Evolutionary conservation across 805 yeast species (phyloP).

Genomic region (Limtongia smithiae): DNA sequence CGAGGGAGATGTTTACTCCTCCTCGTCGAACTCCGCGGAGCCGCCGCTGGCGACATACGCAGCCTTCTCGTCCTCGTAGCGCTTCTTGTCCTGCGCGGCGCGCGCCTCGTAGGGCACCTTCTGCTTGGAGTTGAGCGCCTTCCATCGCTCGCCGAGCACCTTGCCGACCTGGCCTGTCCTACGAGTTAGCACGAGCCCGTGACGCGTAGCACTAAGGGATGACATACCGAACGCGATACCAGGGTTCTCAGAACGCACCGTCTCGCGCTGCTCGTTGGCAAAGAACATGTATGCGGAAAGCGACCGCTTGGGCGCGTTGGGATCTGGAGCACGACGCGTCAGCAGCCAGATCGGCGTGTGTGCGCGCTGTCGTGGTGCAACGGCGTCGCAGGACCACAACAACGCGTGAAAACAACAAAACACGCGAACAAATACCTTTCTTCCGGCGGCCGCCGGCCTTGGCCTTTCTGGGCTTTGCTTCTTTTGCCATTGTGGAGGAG

Average conservation of each 20-base stretch:
- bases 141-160: constrained; percentile 94
- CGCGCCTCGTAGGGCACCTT: constrained; percentile 86
- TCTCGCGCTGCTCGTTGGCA: constrained; percentile 96
- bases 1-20: constrained; percentile 27
- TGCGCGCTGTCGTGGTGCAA: too few relatives aligned
- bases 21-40: constrained; percentile 36
- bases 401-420: not conserved
- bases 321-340: constrained; percentile 50
- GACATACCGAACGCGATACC: constrained; percentile 77
- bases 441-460: constrained; percentile 30
- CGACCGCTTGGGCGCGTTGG: constrained; percentile 99
- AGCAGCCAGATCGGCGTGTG: too few relatives aligned
- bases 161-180: constrained; percentile 79
- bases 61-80: constrained; percentile 95
- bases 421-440: constrained; percentile 25
- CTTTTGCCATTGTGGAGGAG: constrained; percentile 27
- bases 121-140: constrained; percentile 76
- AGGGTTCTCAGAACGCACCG: constrained; percentile 93
- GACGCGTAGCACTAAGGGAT: not conserved
- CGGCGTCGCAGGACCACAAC: not conserved
- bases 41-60: constrained; percentile 57
- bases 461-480: constrained; percentile 27
- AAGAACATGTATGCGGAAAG: constrained; percentile 98
- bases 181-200: not conserved
- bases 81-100: constrained; percentile 95